Conservation (phyloP, 441 rosid species). For the Melastoma candidum region DNA sequence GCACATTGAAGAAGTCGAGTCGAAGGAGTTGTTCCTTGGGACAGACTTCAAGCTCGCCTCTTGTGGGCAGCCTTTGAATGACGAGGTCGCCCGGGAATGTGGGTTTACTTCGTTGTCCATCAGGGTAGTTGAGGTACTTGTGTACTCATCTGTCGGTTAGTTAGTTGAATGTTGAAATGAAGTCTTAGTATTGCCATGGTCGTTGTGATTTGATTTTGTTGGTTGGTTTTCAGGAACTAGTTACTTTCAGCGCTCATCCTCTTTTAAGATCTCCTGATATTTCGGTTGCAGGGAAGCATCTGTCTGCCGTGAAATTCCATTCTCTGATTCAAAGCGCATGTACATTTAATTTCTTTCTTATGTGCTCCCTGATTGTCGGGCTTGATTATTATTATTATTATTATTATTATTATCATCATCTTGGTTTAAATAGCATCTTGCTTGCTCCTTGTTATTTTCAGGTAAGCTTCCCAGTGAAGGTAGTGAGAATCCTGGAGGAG, state of each 20-base stretch:
- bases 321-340: slow-evolving; percentile 49
- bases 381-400: background rate
- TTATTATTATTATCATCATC: too few species aligned
- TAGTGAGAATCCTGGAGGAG: slow-evolving; percentile 23
- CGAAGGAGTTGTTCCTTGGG: slow-evolving; percentile 47
- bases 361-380: background rate
- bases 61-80: slow-evolving; percentile 47
- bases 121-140: slow-evolving; percentile 65
- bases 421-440: background rate
- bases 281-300: slow-evolving; percentile 75
- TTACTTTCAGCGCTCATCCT: slow-evolving; percentile 66
- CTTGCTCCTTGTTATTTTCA: slow-evolving; percentile 17
- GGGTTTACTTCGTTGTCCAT: slow-evolving; percentile 84
- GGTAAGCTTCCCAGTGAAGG: slow-evolving; percentile 27
- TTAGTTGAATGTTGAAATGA: too few species aligned
- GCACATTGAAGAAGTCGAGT: slow-evolving; percentile 47
- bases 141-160: background rate
- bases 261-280: slow-evolving; percentile 51
- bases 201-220: too few species aligned
- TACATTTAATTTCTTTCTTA: background rate
- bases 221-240: slow-evolving; percentile 51
- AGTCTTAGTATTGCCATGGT: too few species aligned
- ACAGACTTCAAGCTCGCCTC: slow-evolving; percentile 92
- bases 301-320: slow-evolving; percentile 82
- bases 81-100: slow-evolving; percentile 66